Percentiles rank a stretch among this genome's conserved stretches.
Conservation (phyloP, 148 eudicot species). For the Beta vulgaris region DNA sequence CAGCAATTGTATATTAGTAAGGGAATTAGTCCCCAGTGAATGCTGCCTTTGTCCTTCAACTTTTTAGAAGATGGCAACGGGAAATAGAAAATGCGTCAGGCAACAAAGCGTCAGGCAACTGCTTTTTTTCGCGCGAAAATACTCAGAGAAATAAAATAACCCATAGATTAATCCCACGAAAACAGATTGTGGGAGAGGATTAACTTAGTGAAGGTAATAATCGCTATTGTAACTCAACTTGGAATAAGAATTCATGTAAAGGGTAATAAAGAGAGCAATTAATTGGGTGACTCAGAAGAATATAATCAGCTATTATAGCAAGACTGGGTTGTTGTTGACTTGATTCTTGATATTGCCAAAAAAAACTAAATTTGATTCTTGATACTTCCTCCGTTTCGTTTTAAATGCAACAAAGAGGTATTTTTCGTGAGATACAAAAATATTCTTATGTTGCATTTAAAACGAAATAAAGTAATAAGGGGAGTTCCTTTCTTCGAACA, state of each 20-base stretch:
- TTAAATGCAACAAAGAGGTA: too few species aligned
- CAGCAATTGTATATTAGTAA: slow-evolving; percentile 5
- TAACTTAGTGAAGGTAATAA: not conserved
- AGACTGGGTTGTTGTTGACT: too few species aligned
- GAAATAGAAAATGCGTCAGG: not conserved
- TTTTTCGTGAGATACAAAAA: too few species aligned
- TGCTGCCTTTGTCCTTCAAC: slow-evolving; percentile 18
- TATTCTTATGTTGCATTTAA: too few species aligned
- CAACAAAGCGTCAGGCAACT: not conserved
- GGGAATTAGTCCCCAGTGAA: not conserved
- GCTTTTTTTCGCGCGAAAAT: not conserved
- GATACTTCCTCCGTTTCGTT: too few species aligned
- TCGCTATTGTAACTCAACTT: slow-evolving; percentile 2
- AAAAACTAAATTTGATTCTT: too few species aligned
- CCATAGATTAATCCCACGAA: not conserved
- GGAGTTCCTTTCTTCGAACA: too few species aligned
- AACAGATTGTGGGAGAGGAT: not conserved
- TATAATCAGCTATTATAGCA: too few species aligned
- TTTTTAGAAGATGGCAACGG: slow-evolving; percentile 31
- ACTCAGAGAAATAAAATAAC: not conserved
- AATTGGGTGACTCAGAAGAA: too few species aligned
- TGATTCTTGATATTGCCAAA: too few species aligned
- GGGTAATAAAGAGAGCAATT: not conserved
- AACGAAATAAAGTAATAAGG: too few species aligned
- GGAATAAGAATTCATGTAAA: slow-evolving; percentile 6